Conservation (phyloP, 1,284 basidiomycete genomes). For the Ceratobasidium sp. region DNA sequence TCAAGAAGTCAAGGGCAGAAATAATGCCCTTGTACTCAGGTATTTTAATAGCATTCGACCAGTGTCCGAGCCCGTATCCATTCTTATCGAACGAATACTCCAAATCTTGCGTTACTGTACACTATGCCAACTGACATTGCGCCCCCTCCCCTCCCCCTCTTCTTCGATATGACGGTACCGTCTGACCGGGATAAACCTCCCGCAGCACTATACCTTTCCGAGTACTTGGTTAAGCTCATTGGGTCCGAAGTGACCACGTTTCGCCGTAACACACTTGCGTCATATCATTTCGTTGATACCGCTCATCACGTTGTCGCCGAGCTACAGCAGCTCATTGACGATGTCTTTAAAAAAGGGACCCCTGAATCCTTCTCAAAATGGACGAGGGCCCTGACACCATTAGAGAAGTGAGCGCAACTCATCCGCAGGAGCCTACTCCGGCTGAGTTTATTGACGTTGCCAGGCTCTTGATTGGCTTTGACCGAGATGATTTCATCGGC, state of each 20-base stretch:
- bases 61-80: too few relatives aligned
- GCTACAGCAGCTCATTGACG: neutral
- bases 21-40: too few relatives aligned
- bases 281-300: constrained; percentile 1
- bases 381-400: neutral
- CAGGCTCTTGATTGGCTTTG: neutral
- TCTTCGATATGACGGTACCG: constrained; percentile 3
- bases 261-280: neutral
- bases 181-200: neutral
- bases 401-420: neutral
- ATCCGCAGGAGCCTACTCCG: too few relatives aligned
- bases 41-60: too few relatives aligned
- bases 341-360: neutral
- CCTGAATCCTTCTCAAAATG: neutral
- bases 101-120: too few relatives aligned
- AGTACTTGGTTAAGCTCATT: neutral
- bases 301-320: neutral
- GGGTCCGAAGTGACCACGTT: constrained; percentile 12
- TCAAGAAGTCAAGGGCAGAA: too few relatives aligned
- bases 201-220: neutral
- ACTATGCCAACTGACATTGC: too few relatives aligned
- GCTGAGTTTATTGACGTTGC: neutral
- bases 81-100: too few relatives aligned
- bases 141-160: neutral
- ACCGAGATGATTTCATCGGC: neutral